phyloP scores from a whole-genome alignment of 2,329 filamentous ascomycete genomes.

The Beauveria australis region DNA sequence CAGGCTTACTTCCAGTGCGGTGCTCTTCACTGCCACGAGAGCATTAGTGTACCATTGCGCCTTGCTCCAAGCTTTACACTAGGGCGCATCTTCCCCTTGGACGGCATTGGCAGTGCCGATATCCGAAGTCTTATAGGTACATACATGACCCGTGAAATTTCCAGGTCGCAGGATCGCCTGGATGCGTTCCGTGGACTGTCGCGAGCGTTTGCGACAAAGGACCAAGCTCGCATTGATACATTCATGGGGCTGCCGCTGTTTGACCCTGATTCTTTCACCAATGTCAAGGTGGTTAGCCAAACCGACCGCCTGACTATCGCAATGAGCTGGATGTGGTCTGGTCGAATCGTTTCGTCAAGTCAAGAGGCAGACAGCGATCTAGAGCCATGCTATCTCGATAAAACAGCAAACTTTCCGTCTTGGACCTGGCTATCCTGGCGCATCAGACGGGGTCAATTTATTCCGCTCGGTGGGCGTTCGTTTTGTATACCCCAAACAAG shows the following conservation, averaged over 20 bases:
- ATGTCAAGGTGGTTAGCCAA: constrained; percentile 19
- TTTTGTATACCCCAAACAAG: constrained; percentile 26
- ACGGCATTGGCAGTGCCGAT: constrained; percentile 18
- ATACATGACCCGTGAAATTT: constrained; percentile 24
- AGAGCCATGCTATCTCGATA: constrained; percentile 14
- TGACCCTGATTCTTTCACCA: constrained; percentile 24
- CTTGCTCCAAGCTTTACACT: constrained; percentile 23
- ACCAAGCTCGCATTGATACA: constrained; percentile 19
- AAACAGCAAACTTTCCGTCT: constrained; percentile 21
- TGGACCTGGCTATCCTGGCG: constrained; percentile 33
- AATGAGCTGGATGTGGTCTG: constrained; percentile 25
- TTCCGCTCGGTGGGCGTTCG: background rate
- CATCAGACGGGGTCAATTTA: constrained; percentile 18
- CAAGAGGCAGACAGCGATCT: background rate
- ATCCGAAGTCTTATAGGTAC: constrained; percentile 22
- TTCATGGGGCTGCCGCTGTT: constrained; percentile 29
- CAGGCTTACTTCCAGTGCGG: constrained; percentile 32
- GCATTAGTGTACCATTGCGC: constrained; percentile 24
- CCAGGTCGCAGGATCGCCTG: constrained; percentile 21
- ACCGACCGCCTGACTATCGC: constrained; percentile 27
- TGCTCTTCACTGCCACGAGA: constrained; percentile 29
- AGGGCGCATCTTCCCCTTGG: constrained; percentile 24
- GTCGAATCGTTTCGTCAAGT: background rate
- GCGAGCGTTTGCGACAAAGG: constrained; percentile 20
- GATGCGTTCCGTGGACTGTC: constrained; percentile 27